Conservation (phyloP, 2,329 filamentous ascomycete genomes). For the Aspergillus sp. region DNA sequence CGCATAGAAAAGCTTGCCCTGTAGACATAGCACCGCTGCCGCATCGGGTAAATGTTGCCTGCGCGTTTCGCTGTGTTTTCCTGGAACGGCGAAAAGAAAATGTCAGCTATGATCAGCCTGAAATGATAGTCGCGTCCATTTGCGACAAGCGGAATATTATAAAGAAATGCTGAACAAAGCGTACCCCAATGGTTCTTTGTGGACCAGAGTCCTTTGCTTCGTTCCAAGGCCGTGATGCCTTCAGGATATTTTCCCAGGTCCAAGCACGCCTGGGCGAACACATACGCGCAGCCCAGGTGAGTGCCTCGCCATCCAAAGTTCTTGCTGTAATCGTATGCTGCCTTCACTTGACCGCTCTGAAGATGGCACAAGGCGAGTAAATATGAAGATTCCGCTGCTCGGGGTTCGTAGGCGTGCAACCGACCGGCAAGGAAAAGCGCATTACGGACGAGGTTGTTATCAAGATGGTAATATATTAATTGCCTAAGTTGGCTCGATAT, state of each 20-base stretch:
- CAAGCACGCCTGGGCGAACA: slow-evolving; percentile 88
- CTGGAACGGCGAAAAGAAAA: slow-evolving; percentile 35
- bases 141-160: background rate
- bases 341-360: slow-evolving; percentile 77
- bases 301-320: slow-evolving; percentile 67
- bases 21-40: slow-evolving; percentile 75
- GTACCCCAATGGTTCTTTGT: slow-evolving; percentile 76
- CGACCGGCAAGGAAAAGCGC: slow-evolving; percentile 92
- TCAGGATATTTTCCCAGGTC: slow-evolving; percentile 76
- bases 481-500: slow-evolving; percentile 64
- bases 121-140: background rate
- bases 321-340: slow-evolving; percentile 81
- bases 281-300: slow-evolving; percentile 84
- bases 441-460: slow-evolving; percentile 86
- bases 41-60: slow-evolving; percentile 79
- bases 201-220: slow-evolving; percentile 73
- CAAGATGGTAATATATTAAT: slow-evolving; percentile 73
- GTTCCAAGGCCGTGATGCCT: slow-evolving; percentile 81
- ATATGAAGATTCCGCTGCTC: slow-evolving; percentile 77
- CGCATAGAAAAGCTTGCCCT: slow-evolving; percentile 83
- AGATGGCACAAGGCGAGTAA: slow-evolving; percentile 83
- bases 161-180: slow-evolving; percentile 21
- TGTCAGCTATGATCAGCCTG: slow-evolving; percentile 7
- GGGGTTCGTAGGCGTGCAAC: slow-evolving; percentile 78
- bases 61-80: slow-evolving; percentile 72